Base-by-base conservation (phyloP, 2,329 filamentous ascomycete genomes). In the Xylaria sp. region DNA sequence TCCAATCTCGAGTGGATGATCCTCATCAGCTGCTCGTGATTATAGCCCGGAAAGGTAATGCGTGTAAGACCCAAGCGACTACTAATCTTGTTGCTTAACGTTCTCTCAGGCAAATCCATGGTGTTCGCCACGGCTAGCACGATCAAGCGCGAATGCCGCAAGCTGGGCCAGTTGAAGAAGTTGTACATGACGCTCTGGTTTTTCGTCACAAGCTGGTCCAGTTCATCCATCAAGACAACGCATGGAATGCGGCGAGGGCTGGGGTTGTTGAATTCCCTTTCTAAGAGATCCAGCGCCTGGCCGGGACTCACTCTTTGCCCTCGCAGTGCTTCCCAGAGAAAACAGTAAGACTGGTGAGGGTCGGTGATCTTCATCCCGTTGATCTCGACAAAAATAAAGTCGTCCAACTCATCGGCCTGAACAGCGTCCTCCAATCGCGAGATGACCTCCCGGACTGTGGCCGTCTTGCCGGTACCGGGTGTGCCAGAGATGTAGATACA, bases 181-280 rank as follows among this genome's bases (percentile, higher is more conserved):
- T 99, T 99, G 78, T 99, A 99, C 94, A 99, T 99, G 76, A 99
- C 94, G n/a, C 91, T 93, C 74, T 99, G 95, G 70, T 96, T 97
- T 71, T 93, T 94, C 10, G 94, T 99, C 4, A 99, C 95, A 6
- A 99, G 83, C 75, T 99, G 94, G 72, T 99, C 94, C 52, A 99
- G 82, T 75, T 99, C 94, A 70, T 99, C 94, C 94, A 99, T 99
- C 54, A 99, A 78, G 1, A 99, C 94, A 11, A 99, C 94, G 71
- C 93, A 97, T 1, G 95, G 94, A 4, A 96, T 91, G 62, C 94
- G 84, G 54, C 94, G 85, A 23, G 94, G 94, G 60, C 89, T 95
- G 0, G 95, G 94, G 60, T 92, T 88, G 59, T 86, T 93, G 72
- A 99, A 99, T 72, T 99, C 94, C 56, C 90, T 84, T 75, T 97